Evolutionary conservation across 345 rosid species (phyloP), one percentile per base, ranked within the genome.

Genomic region (Erodium maritimum): DNA sequence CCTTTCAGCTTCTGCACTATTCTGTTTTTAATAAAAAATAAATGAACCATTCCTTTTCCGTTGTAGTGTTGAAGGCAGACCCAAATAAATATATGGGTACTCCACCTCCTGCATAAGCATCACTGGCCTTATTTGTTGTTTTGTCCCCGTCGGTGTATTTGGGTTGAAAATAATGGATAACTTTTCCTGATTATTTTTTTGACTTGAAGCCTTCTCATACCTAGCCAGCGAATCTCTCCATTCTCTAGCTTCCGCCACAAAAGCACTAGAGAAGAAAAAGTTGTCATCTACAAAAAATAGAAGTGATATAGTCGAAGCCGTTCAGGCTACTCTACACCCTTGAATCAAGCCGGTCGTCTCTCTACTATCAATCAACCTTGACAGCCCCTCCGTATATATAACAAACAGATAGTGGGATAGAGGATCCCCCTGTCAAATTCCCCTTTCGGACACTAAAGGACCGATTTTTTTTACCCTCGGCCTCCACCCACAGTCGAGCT

Each of bases 371-470:
- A 59, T 19, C 14, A 2, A 7, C 22, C 9, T 20, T 20, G 62
- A 59, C 19, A 59, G 17, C 8, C 45, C 34, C 3, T 42, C 61
- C 1, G 52, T 52, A 19, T 19, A 19, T 3, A 59, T 42, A 19
- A 46, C 6, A 21, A 59, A 48, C 14, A 46, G n/a, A 14, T 46
- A 59, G 5, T 18, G 54, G 33, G 62, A 48, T n/a, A 59, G n/a
- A 5, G 62, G 52, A 9, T 59, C 54, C 13, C 62, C 62, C 17
- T 48, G 29, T 18, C 54, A 16, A 3, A 48, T 19, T 10, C 62
- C 62, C 0, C 62, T 19, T 1, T n/a, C 8, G 18, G 62, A 22
- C 8, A 3, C 21, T 18, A 59, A 17, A 5, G 1, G 5, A 17
- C 53, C 10, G 1, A 21, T 14, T 10, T 12, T 10, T 16, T 59